Conservation (phyloP, 805 yeast species). For the Middelhovenomyces tepae region DNA sequence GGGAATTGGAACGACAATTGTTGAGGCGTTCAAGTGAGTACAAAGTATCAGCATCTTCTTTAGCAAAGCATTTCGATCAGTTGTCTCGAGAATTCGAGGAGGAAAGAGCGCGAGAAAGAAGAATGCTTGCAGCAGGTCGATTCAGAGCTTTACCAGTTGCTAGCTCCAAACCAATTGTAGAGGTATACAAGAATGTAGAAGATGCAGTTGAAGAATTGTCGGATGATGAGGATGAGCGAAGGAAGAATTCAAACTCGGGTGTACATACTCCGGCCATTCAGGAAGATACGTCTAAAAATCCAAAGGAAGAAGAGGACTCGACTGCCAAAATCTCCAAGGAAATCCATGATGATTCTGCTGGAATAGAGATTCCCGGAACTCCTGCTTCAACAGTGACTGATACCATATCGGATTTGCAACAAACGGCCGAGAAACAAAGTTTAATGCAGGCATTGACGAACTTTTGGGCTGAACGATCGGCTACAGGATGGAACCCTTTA, state of each 20-base stretch:
- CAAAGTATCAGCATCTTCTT: constrained; percentile 24
- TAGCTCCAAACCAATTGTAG: constrained; percentile 79
- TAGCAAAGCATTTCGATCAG: constrained; percentile 64
- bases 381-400: not conserved
- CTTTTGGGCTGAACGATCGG: constrained; percentile 97
- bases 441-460: constrained; percentile 74
- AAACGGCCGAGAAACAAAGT: constrained; percentile 57
- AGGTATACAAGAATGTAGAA: constrained; percentile 75
- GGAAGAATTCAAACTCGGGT: not conserved
- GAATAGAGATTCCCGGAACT: not conserved
- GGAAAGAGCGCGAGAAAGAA: constrained; percentile 74
- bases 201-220: constrained; percentile 64
- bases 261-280: no score
- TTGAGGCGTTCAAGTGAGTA: constrained; percentile 3
- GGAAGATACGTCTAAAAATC: no score
- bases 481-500: constrained; percentile 89
- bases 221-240: not conserved
- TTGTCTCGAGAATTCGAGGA: constrained; percentile 77
- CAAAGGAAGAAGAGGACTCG: not conserved
- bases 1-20: constrained; percentile 20
- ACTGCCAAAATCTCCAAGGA: not conserved
- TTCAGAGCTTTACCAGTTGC: constrained; percentile 63
- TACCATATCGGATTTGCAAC: constrained; percentile 2
- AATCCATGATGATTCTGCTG: not conserved
- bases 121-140: constrained; percentile 49